A percentile compares a stretch with the other conserved stretches of the same genome.
These are phyloP conservation scores for Starmerella riodocensis DNA, from an alignment of 805 yeast genomes.

Conservation along the genomic window DNA sequence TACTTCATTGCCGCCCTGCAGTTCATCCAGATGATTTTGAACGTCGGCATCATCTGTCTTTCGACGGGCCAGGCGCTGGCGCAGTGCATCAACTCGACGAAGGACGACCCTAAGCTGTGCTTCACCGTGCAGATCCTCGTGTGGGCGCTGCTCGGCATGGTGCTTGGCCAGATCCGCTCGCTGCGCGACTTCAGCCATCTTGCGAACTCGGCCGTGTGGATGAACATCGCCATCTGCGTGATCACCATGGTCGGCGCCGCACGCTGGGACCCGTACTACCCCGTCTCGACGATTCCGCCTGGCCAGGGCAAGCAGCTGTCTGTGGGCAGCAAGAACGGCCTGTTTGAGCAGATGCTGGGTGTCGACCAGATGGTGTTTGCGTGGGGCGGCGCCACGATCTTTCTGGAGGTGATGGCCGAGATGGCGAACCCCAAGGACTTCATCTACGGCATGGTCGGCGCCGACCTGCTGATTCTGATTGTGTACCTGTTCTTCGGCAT, in stretches of 20 bases:
- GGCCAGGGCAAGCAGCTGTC: not conserved
- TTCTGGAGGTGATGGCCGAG: conserved; percentile 38
- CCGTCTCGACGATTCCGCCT: not conserved
- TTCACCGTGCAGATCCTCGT: conserved; percentile 33
- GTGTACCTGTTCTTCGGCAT: conserved; percentile 34
- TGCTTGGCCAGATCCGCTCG: conserved; percentile 33
- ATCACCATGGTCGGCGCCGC: conserved; percentile 35
- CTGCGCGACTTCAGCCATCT: conserved; percentile 31
- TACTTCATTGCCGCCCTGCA: conserved; percentile 30
- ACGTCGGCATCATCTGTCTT: conserved; percentile 33
- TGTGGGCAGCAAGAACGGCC: conserved; percentile 2
- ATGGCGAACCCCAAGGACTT: conserved; percentile 38
- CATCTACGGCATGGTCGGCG: conserved; percentile 35
- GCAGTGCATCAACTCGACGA: conserved; percentile 24
- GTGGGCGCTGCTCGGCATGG: conserved; percentile 35
- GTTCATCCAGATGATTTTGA: conserved; percentile 33
- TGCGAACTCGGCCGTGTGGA: conserved; percentile 37
- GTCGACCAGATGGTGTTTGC: conserved; percentile 36
- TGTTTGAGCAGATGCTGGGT: conserved; percentile 15
- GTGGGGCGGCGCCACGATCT: conserved; percentile 41
- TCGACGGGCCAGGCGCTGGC: conserved; percentile 34
- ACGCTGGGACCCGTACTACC: conserved; percentile 7
- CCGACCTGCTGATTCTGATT: conserved; percentile 32
- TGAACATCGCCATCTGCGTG: conserved; percentile 34
- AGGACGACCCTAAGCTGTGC: conserved; percentile 25